A percentile compares a stretch with the other conserved stretches of the same genome.
These are phyloP conservation scores for Lecanicillium sp. DNA, from an alignment of 2,329 filamentous ascomycete genomes.

Conservation along the genomic window DNA sequence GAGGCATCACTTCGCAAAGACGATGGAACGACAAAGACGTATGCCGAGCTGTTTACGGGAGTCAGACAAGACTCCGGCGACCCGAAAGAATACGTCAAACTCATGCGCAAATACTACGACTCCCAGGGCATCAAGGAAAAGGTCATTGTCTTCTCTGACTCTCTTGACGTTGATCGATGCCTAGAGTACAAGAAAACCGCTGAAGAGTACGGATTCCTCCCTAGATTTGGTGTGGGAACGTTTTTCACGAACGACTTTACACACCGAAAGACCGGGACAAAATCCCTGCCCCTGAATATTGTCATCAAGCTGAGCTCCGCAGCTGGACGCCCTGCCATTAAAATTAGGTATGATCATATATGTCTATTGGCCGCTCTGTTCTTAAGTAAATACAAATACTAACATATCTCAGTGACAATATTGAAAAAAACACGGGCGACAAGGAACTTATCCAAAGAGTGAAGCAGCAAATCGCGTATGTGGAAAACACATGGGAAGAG, in stretches of 20 bases:
- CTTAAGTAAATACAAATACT: slow-evolving; percentile 17
- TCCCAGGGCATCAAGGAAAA: slow-evolving; percentile 71
- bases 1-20: slow-evolving; percentile 36
- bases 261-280: slow-evolving; percentile 65
- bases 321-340: slow-evolving; percentile 73
- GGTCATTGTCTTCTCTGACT: slow-evolving; percentile 91
- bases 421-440: slow-evolving; percentile 91
- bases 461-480: slow-evolving; percentile 79
- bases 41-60: slow-evolving; percentile 76
- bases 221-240: slow-evolving; percentile 90
- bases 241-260: slow-evolving; percentile 93
- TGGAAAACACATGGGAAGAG: slow-evolving; percentile 74
- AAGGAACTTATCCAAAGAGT: slow-evolving; percentile 71
- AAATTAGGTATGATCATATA: slow-evolving; percentile 56
- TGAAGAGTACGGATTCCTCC: slow-evolving; percentile 72
- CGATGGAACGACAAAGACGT: slow-evolving; percentile 50
- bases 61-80: slow-evolving; percentile 89
- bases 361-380: background rate
- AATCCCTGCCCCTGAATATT: slow-evolving; percentile 90
- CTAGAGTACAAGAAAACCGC: slow-evolving; percentile 83
- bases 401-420: slow-evolving; percentile 56
- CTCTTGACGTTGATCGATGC: slow-evolving; percentile 83
- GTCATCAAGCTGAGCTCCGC: slow-evolving; percentile 95
- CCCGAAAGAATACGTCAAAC: slow-evolving; percentile 69
- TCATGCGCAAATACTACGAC: slow-evolving; percentile 78